These are phyloP conservation scores for Gorgonomyces haynaldii DNA, from an alignment of 192 early-diverging fungal genomes.

Conservation along the genomic window DNA sequence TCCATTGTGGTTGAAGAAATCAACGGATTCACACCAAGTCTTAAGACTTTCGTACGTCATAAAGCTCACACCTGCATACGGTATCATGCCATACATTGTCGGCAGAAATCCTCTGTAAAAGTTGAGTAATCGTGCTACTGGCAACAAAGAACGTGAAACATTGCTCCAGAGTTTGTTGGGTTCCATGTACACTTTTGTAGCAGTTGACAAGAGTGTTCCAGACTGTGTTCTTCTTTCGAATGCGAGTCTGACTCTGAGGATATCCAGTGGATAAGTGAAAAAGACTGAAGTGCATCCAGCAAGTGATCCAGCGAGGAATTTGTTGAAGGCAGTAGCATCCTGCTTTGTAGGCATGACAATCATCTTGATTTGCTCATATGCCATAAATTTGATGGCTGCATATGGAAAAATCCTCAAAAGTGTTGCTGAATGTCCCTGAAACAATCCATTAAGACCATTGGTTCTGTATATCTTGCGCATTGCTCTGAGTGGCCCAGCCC, in stretches of 20 bases:
- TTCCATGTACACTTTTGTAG: constrained; percentile 59
- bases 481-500: constrained; percentile 72
- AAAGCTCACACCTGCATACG: constrained; percentile 94
- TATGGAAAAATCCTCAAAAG: constrained; percentile 93
- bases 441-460: constrained; percentile 68
- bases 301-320: constrained; percentile 72
- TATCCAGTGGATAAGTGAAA: constrained; percentile 86
- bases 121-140: constrained; percentile 44
- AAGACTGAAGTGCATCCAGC: constrained; percentile 69
- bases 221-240: constrained; percentile 46
- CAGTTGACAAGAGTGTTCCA: neutral
- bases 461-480: constrained; percentile 56
- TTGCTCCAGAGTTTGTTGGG: constrained; percentile 35
- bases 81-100: constrained; percentile 83
- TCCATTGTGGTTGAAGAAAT: neutral
- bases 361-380: constrained; percentile 77
- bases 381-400: constrained; percentile 93
- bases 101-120: constrained; percentile 92
- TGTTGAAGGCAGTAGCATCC: constrained; percentile 52
- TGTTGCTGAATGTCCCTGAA: constrained; percentile 91
- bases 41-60: constrained; percentile 69
- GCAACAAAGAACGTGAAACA: neutral
- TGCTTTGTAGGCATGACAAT: constrained; percentile 56
- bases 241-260: constrained; percentile 87
- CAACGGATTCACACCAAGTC: constrained; percentile 41